Base-by-base conservation (phyloP, 345 rosid genomes). In the Brassica nigra region DNA sequence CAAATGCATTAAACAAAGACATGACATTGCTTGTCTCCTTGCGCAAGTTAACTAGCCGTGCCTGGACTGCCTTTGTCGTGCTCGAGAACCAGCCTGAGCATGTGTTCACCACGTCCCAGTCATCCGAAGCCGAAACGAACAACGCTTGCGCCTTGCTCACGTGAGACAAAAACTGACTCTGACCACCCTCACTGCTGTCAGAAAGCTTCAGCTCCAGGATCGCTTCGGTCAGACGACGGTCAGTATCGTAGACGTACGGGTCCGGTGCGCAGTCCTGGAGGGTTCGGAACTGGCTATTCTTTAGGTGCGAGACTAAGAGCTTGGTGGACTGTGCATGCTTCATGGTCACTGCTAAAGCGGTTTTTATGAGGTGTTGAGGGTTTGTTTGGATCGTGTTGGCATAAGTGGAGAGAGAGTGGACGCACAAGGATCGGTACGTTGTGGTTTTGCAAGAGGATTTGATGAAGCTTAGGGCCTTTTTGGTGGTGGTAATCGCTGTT, bases 71-170 rank as follows among this genome's bases (percentile, higher is more conserved):
- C 30, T 44, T 63, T 88, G 54, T 87, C 86, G 84, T 84, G 4
- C 83, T 89, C 6, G 86, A 80, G 72, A 92, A 86, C 68, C 91
- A 90, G 71, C 88, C 91, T 73, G 83, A 58, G 70, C 95, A 92
- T 33, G 97, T 89, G 75, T 70, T 39, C 47, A 9, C 47, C 47
- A 39, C 47, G 1, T 39, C 47, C 47, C 47, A 39, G 47, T 90
- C 66, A 92, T 66, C 70, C 64, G 7, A 77, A 28, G 94, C 92
- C 6, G 95, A 93, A 81, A 91, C 89, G 5, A 86, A 86, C 91
- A 93, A 92, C 6, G 94, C 91, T 82, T 90, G 88, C 11, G 86
- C 86, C 54, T 92, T 92, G 80, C 97, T 89, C 62, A 88, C 71
- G 57, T 88, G 95, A 62, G 86, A 85, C 16, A 12, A 39, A 39